These are phyloP conservation scores for Cotoneaster glaucophyllus DNA, from an alignment of 306 rosid genomes.

Conservation along the genomic window DNA sequence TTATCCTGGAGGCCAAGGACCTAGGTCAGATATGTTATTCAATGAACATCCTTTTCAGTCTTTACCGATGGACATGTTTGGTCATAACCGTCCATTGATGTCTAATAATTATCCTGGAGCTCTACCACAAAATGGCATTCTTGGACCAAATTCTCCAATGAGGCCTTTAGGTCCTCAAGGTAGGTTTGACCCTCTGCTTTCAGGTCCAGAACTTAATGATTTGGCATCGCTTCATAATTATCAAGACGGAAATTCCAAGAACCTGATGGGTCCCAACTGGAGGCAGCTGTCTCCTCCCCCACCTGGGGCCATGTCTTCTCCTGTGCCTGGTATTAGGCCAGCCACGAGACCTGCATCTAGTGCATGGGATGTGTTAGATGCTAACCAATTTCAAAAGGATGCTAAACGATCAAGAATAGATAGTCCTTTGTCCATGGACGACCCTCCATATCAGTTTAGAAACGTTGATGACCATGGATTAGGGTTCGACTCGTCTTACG, in stretches of 20 bases:
- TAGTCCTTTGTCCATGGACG: conserved; percentile 47
- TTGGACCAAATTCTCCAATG: conserved; percentile 53
- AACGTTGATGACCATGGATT: conserved; percentile 49
- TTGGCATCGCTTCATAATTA: conserved; percentile 35
- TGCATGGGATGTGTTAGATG: conserved; percentile 79
- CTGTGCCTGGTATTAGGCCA: conserved; percentile 49
- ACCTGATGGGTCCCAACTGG: conserved; percentile 68
- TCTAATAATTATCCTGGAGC: conserved; percentile 64
- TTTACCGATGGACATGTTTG: conserved; percentile 52
- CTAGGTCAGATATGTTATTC: conserved; percentile 53
- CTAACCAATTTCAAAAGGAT: conserved; percentile 69
- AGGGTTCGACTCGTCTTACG: conserved; percentile 52
- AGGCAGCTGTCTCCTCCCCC: conserved; percentile 80
- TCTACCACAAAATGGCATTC: conserved; percentile 42
- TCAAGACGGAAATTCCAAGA: conserved; percentile 71
- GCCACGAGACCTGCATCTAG: conserved; percentile 52
- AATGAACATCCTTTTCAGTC: conserved; percentile 62
- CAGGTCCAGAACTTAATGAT: conserved; percentile 66
- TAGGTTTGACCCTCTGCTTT: conserved; percentile 49
- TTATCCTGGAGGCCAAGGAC: conserved; percentile 57
- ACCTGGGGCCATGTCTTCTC: conserved; percentile 62
- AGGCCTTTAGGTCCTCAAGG: conserved; percentile 80
- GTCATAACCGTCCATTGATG: conserved; percentile 57
- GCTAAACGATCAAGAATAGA: conserved; percentile 73
- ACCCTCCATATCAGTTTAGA: conserved; percentile 51